Evolutionary conservation across 257 asterid species (phyloP).

Genomic region (Przewalskia tangutica): DNA sequence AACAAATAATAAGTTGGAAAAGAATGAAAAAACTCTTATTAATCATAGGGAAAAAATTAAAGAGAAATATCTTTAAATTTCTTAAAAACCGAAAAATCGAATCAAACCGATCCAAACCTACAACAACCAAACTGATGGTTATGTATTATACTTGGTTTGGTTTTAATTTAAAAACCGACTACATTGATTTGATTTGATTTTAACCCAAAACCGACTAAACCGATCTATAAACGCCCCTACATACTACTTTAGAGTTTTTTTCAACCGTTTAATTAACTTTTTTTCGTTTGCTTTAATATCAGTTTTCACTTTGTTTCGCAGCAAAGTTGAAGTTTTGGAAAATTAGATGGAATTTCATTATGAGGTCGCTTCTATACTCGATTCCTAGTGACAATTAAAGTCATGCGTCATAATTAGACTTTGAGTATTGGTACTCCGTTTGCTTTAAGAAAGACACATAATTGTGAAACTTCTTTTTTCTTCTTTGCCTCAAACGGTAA

Average conservation of each 20-base stretch:
- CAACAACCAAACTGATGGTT: no score
- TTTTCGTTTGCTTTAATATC: background rate
- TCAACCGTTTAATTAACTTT: background rate
- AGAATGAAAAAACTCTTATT: no score
- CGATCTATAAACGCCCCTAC: no score
- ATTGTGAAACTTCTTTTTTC: background rate
- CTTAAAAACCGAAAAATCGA: no score
- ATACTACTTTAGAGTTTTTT: background rate
- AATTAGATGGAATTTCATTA: background rate
- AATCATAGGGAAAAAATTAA: no score
- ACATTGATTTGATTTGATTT: no score
- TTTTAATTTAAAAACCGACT: no score
- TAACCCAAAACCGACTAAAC: no score
- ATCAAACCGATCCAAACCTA: no score
- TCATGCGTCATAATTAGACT: slow-evolving; percentile 2
- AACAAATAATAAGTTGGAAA: no score
- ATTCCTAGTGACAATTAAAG: background rate
- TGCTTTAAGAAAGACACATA: background rate
- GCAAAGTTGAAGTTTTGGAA: background rate
- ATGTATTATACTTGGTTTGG: no score
- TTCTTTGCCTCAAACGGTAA: background rate
- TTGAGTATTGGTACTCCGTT: background rate
- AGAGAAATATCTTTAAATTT: no score
- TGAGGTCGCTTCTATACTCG: background rate
- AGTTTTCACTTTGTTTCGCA: background rate